Evolutionary conservation across 768 basidiomycete genomes (phyloP), one percentile per base, ranked within the genome.

Genomic region (Ephemerocybe angulata): DNA sequence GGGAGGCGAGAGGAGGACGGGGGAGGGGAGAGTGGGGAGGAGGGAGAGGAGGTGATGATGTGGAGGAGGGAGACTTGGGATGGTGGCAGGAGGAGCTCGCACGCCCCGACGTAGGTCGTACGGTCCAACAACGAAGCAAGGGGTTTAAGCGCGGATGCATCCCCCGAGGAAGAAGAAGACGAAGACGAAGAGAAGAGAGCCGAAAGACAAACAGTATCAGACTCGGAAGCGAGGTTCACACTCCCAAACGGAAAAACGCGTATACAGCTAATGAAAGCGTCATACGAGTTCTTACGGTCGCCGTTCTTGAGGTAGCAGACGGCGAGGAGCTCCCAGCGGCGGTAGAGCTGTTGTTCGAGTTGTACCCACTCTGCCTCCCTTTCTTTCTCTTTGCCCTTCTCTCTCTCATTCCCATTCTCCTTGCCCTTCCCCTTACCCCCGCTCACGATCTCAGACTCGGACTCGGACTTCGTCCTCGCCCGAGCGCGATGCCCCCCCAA

Each of bases 261-360:
- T 54, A 88, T 71, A 49, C 80, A 76, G 37, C 79, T 69, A 28
- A 74, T 60, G 55, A 85, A 84, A 1, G 83, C 76, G 7, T 82
- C 74, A 54, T 81, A 83, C 13, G 88, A 84, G 53, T 78, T 75
- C 88, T 80, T 81, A 21, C 87, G 78, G 60, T 96, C 88, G 0
- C 86, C 87, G 25, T 84, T 84, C 67, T 90, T 93, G 27, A 80
- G 77, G 63, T 83, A 85, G 65, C 90, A 93, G 3, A 87, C 82
- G 0, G 81, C 93, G 24, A 95, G 72, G 28, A 96, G 67, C 70
- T 97, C 92, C 81, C 86, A 95, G 43, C 93, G 73, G 21, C 85
- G 77, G 58, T 79, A 81, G 25, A 93, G 60, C 57, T 87, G 84
- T 29, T 85, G 83, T 54, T 82, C 78, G 1, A 90, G 72, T 58